Base-by-base conservation (phyloP, 495 filamentous ascomycete species). In the Aspergillus affinis region DNA sequence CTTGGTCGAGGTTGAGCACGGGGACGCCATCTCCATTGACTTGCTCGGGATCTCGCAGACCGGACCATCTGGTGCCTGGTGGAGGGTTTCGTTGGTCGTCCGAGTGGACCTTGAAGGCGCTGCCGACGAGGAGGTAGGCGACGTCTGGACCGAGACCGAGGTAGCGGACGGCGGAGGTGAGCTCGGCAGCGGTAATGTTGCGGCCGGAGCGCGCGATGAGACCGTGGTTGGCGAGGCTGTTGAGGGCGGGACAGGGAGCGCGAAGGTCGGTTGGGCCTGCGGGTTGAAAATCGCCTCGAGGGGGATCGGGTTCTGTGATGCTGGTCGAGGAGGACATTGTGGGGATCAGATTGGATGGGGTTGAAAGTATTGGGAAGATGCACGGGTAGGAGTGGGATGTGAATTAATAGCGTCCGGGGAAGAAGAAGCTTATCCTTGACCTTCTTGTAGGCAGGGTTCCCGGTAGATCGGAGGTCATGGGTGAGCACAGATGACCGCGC, bases 141-240 rank as follows among this genome's bases (percentile, higher is more conserved):
- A 54, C 41, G 44, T 48, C 49, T 2, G 27, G 9, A 26, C 56
- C 63, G 13, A 62, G 57, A 0, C 63, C 60, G 48, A 65, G 54
- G 10, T 57, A 41, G 17, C 53, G 51, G 0, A 65, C 48, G 4
- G 63, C 63, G 9, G 60, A 23, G 36, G 48, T 50, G 0, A 65
- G 57, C 26, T 62, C 36, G 53, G 45, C 13, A 7, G 54, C 32
- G 6, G 63, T 65, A 56, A 65, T 62, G 49, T 62, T 58, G 15
- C 60, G 63, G 1, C 63, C 63, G 20, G 59, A 32, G 19, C 60
- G 60, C 8, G 63, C 26, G 50, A 65, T 61, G 23, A 55, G 46
- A 32, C 55, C 55, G 27, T 61, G 58, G 58, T 65, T 65, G 46
- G 63, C 63, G 44, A 65, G 63, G 19, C 48, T 32, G 60, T 65